Percentiles rank a stretch among this genome's conserved stretches.
Evolutionary conservation across 139 green algal species (phyloP).

Genomic region (Bryopsis sp.): DNA sequence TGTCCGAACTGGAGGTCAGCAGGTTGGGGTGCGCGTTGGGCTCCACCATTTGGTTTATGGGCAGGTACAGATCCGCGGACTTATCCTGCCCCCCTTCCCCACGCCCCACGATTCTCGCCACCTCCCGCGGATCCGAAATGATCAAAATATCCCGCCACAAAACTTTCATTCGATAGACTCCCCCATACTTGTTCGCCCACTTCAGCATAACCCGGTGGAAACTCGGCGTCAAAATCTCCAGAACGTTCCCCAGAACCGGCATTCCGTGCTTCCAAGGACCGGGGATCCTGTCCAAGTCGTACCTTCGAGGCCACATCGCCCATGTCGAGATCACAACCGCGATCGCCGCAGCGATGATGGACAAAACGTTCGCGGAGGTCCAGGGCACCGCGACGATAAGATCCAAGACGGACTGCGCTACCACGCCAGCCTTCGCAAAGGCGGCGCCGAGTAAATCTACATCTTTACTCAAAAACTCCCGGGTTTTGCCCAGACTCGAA

Average conservation of each 20-base stretch:
- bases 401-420: too few relatives aligned
- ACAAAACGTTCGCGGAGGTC: too few relatives aligned
- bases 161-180: constrained; percentile 18
- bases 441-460: too few relatives aligned
- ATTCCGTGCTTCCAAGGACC: constrained; percentile 31
- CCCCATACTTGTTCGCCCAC: constrained; percentile 41
- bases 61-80: constrained; percentile 20
- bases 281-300: constrained; percentile 35
- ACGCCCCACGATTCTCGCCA: constrained; percentile 34
- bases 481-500: too few relatives aligned
- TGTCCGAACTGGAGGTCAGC: constrained; percentile 37
- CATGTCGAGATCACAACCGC: too few relatives aligned
- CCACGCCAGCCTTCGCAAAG: too few relatives aligned
- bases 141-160: constrained; percentile 15
- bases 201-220: constrained; percentile 33
- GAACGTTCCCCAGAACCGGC: constrained; percentile 40
- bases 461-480: too few relatives aligned
- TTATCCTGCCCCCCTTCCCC: constrained; percentile 39
- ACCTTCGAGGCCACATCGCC: too few relatives aligned
- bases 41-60: constrained; percentile 39
- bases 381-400: too few relatives aligned
- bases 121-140: constrained; percentile 25
- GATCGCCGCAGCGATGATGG: too few relatives aligned
- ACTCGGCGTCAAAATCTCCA: constrained; percentile 34
- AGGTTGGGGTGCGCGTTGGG: constrained; percentile 35